A percentile compares a stretch with the other conserved stretches of the same genome.
Conservation (phyloP, 1,284 basidiomycete species). For the Paramarasmius palmivorus region DNA sequence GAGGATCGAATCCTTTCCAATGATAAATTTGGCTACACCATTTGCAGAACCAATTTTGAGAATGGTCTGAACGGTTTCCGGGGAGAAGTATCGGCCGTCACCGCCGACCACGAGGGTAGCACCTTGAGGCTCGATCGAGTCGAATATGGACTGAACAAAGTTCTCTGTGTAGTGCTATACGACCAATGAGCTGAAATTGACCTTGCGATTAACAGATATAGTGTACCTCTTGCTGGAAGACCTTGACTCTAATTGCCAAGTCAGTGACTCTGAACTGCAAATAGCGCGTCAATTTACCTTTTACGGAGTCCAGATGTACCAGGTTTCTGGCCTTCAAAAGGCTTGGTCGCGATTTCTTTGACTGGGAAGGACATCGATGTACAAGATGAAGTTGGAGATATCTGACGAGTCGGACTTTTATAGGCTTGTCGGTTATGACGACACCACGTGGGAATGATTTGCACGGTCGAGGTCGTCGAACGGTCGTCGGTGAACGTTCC, state of each 20-base stretch:
- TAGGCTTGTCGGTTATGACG: background rate
- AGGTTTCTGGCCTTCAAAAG: constrained; percentile 90
- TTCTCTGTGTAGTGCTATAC: constrained; percentile 96
- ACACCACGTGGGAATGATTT: background rate
- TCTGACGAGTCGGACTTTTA: background rate
- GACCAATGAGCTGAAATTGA: constrained; percentile 11
- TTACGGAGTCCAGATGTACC: constrained; percentile 95
- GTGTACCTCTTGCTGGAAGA: constrained; percentile 85
- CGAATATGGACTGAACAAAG: constrained; percentile 94
- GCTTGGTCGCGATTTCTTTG: constrained; percentile 70
- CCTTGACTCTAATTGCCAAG: constrained; percentile 69
- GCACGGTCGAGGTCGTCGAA: background rate
- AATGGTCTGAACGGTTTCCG: constrained; percentile 89
- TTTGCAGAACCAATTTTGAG: constrained; percentile 91
- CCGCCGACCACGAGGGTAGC: constrained; percentile 95
- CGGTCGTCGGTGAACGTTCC: background rate
- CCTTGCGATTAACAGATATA: constrained; percentile 13
- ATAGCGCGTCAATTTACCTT: constrained; percentile 51
- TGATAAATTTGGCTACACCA: constrained; percentile 84
- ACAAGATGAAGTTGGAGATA: constrained; percentile 10
- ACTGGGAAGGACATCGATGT: constrained; percentile 43
- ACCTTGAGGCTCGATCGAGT: constrained; percentile 83
- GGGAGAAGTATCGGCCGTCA: constrained; percentile 93
- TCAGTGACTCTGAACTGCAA: constrained; percentile 16
- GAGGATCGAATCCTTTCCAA: constrained; percentile 89